Evolutionary conservation across 2,329 filamentous ascomycete genomes (phyloP), one percentile per base, ranked within the genome.

Genomic region (Pseudogymnoascus sp.): DNA sequence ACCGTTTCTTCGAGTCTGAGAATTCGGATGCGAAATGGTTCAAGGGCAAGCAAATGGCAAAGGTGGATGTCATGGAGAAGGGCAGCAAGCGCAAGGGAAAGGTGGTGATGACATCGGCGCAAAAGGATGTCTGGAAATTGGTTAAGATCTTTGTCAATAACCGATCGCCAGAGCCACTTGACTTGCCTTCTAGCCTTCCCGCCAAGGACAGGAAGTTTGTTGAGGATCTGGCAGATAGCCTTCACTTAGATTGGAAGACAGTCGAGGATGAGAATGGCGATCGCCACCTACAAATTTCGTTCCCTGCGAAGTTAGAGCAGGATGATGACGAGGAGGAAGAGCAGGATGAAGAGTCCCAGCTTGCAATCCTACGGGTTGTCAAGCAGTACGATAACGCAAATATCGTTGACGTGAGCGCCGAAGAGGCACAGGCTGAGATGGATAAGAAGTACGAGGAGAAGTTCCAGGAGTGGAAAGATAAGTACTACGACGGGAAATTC

Each of bases 131-230:
- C 8, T 96, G 95, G 82, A 87, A 86, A 70, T 83, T 87, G 69
- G 87, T 97, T 66, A 92, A 93, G 73, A 88, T 87, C 64, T 97
- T 89, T 74, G 85, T 97, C 65, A 86, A 85, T 62, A 88, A 88
- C 69, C 85, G 89, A 38, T 80, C 84, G 5, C 74, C 79, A 21
- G 77, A 82, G 64, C 82, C 88, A 7, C 79, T 97, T 61, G 88
- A 97, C 73, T 83, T 99, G 86, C 91, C 16, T 75, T 82, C 2
- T 82, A 83, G 28, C 81, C 96, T 65, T 87, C 89, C 72, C 63
- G 93, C 93, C 62, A 87, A 87, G 36, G 93, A 99, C 75, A 89
- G 95, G 65, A 93, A 93, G 73, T 99, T 99, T 72, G 88, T 96
- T 5, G 90, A 97, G 74, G 90, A 95, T 67, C 80, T 96, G 67